Conservation (phyloP, 1,139 yeast genomes). For the Debaryomyces psychrophilus region DNA sequence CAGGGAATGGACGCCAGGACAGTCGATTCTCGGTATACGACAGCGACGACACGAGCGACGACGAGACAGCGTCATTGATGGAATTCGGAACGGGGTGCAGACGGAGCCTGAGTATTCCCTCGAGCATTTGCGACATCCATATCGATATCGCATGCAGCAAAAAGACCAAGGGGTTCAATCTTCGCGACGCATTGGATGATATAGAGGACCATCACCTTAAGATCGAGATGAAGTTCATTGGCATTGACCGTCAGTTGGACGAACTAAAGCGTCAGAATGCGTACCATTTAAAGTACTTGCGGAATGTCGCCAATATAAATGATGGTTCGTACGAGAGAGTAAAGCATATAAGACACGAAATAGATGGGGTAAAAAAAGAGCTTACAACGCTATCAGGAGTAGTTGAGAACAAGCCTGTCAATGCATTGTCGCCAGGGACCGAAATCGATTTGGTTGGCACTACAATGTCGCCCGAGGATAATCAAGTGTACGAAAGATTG, state of each 20-base stretch:
- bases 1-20: neutral
- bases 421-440: too few relatives aligned
- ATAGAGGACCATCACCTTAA: slow-evolving; percentile 10
- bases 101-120: slow-evolving; percentile 8
- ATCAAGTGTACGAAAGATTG: neutral
- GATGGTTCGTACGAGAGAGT: neutral
- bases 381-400: neutral
- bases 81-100: slow-evolving; percentile 5
- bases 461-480: neutral
- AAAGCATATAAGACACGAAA: neutral
- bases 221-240: slow-evolving; percentile 8
- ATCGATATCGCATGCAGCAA: neutral
- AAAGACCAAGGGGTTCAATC: slow-evolving; percentile 1
- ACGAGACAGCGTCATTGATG: slow-evolving; percentile 11
- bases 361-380: slow-evolving; percentile 1
- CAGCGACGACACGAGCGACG: slow-evolving; percentile 10
- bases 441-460: neutral
- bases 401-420: neutral
- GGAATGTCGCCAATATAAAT: neutral
- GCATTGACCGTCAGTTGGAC: slow-evolving; percentile 9
- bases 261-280: slow-evolving; percentile 7
- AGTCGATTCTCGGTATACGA: slow-evolving; percentile 4
- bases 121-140: slow-evolving; percentile 9
- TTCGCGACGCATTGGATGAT: slow-evolving; percentile 6
- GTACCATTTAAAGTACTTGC: slow-evolving; percentile 4